Conservation (phyloP, 192 early-diverging fungal genomes). For the Mortierella hygrophila region DNA sequence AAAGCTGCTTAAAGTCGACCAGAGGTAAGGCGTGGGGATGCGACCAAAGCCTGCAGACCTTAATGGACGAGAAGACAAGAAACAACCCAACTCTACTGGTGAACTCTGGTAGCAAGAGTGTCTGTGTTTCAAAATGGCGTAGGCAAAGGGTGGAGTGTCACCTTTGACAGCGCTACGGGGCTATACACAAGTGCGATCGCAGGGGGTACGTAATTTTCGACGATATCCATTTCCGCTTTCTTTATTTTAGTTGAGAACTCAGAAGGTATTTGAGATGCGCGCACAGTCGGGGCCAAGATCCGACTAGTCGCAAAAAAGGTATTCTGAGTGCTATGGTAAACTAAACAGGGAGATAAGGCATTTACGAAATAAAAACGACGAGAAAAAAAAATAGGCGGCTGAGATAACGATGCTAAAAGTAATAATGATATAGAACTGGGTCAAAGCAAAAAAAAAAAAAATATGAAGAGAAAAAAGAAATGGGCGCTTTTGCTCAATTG, state of each 20-base stretch:
- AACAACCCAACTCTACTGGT: background rate
- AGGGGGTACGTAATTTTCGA: background rate
- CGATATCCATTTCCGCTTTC: conserved; percentile 22
- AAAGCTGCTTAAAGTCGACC: background rate
- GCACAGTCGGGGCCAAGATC: conserved; percentile 49
- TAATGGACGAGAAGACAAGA: background rate
- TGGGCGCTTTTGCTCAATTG: conserved; percentile 46
- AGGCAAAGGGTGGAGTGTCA: too few species aligned
- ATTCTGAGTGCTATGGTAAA: conserved; percentile 18
- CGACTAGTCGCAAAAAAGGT: conserved; percentile 50
- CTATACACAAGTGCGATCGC: too few species aligned
- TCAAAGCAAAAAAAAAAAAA: conserved; percentile 14
- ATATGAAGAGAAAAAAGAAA: too few species aligned
- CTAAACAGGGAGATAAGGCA: conserved; percentile 56
- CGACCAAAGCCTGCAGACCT: background rate
- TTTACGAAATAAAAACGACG: conserved; percentile 43
- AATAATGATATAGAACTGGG: background rate
- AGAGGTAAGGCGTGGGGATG: background rate
- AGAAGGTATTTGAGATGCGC: conserved; percentile 29
- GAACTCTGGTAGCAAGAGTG: background rate
- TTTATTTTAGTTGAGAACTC: conserved; percentile 31
- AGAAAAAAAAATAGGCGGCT: conserved; percentile 14
- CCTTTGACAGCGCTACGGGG: too few species aligned
- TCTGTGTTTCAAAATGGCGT: too few species aligned
- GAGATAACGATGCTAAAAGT: background rate